phyloP scores from a whole-genome alignment of 768 basidiomycete species.

The Mycena chlorophos region DNA sequence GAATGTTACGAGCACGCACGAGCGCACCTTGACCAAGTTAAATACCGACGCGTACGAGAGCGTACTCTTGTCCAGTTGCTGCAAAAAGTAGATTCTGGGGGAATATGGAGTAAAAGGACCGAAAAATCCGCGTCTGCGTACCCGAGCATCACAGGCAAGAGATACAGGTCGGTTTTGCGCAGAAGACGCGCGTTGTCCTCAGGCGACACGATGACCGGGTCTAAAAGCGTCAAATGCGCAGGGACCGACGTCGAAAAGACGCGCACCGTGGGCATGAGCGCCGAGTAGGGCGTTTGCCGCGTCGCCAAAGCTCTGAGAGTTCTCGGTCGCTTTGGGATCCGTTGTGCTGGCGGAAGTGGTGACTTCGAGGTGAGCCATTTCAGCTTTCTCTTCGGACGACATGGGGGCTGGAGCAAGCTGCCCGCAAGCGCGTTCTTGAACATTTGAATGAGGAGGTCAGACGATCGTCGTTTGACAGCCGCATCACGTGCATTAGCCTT shows the following conservation, averaged over 20 bases:
- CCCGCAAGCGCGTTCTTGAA: too few species aligned
- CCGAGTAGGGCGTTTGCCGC: conserved; percentile 19
- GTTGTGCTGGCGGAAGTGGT: conserved; percentile 13
- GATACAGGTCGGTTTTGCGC: conserved; percentile 20
- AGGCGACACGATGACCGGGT: conserved; percentile 11
- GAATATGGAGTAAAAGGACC: not conserved
- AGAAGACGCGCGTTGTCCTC: conserved; percentile 22
- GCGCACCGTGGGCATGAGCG: conserved; percentile 9
- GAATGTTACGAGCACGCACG: too few species aligned
- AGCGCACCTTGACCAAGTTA: conserved; percentile 1
- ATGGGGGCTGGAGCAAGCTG: conserved; percentile 1
- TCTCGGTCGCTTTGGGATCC: conserved; percentile 8
- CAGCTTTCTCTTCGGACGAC: conserved; percentile 14
- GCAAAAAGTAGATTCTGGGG: conserved; percentile 21
- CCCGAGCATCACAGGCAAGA: conserved; percentile 21
- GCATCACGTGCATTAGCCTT: too few species aligned
- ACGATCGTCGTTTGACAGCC: too few species aligned
- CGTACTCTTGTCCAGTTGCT: conserved; percentile 21
- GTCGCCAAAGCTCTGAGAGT: conserved; percentile 13
- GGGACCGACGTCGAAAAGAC: too few species aligned
- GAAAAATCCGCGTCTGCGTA: not conserved
- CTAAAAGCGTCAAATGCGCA: too few species aligned
- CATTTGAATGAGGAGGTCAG: too few species aligned
- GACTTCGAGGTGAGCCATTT: conserved; percentile 11
- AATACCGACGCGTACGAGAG: conserved; percentile 22